Conservation (phyloP, 371 early-diverging fungal genomes). For the Lichtheimia hyalospora region DNA sequence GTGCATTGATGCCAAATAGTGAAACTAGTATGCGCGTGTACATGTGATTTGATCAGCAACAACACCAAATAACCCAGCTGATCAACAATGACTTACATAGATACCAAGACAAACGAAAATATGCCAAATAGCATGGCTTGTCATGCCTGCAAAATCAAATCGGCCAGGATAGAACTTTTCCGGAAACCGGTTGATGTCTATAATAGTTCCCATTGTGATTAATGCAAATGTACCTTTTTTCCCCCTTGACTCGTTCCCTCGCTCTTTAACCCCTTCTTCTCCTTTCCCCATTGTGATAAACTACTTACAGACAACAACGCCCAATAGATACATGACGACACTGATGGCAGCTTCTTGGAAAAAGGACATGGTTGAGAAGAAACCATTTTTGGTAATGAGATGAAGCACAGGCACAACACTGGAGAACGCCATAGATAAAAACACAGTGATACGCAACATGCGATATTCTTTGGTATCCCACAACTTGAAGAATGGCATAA, state of each 20-base stretch:
- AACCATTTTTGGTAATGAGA: conserved; percentile 46
- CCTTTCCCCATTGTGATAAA: background rate
- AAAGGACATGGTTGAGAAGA: conserved; percentile 37
- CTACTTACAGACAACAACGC: conserved; percentile 45
- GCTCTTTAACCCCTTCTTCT: too few relatives aligned
- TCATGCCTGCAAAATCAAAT: conserved; percentile 70
- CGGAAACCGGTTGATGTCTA: conserved; percentile 65
- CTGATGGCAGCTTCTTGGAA: conserved; percentile 55
- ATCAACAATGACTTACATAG: conserved; percentile 30
- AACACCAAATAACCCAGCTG: background rate
- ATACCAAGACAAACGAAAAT: conserved; percentile 68
- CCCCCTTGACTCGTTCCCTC: background rate
- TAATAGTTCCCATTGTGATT: conserved; percentile 12
- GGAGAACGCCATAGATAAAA: conserved; percentile 63
- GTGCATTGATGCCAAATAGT: conserved; percentile 53
- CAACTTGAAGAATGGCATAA: conserved; percentile 58
- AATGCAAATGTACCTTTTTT: background rate
- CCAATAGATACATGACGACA: conserved; percentile 53
- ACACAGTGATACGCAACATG: conserved; percentile 61
- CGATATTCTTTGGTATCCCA: conserved; percentile 55
- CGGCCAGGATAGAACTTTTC: conserved; percentile 76
- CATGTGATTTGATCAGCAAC: background rate
- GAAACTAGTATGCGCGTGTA: conserved; percentile 31
- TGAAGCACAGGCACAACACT: conserved; percentile 62
- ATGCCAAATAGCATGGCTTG: conserved; percentile 83